Evolutionary conservation across 116 monocot genomes (phyloP), one percentile per base, ranked within the genome.

Genomic region (Iris pallida): DNA sequence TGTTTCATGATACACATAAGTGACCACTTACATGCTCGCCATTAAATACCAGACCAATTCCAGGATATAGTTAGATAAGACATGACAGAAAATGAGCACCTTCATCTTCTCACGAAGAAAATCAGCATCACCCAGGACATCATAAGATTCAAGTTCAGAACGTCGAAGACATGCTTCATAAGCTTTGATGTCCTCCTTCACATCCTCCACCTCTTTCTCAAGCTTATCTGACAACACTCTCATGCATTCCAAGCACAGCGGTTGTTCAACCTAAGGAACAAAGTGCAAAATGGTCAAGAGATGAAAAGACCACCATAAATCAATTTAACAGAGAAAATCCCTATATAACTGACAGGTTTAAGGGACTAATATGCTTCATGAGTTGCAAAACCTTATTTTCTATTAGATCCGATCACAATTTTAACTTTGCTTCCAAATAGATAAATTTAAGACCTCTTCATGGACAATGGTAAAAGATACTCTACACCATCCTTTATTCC

Each of bases 221-320:
- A 88, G 82, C 74, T 90, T 90, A 70, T 90, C 86, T 47, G 93
- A 99, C 65, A 93, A 75, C 16, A 99, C 59, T 20, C 86, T 60
- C 93, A 99, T 88, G 75, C 99, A 99, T 42, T 99, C 99, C 74
- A 99, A 75, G 69, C 93, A 99, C 41, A 90, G 73, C 49, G 99
- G 99, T 72, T 99, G 99, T 54, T 99, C 93, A 72, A 99, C 86
- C 99, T 99, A 72, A 6, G 16, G 49, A 71, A 52, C 46, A 55
- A 56, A 48, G 30, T 40, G 18, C 65, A 59, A 11, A 57, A 43
- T 19, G 9, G 46, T 57, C 11, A 13, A 53, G 8, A 19, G 5
- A 58, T 10, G 8, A 42, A 47, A 60, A 45, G 40, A 56, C 12
- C 46, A 20, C 11, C 44, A 58, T 30, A 9, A 63, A 6, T 16